phyloP scores from a whole-genome alignment of 345 rosid species.

The Stellera chamaejasme region DNA sequence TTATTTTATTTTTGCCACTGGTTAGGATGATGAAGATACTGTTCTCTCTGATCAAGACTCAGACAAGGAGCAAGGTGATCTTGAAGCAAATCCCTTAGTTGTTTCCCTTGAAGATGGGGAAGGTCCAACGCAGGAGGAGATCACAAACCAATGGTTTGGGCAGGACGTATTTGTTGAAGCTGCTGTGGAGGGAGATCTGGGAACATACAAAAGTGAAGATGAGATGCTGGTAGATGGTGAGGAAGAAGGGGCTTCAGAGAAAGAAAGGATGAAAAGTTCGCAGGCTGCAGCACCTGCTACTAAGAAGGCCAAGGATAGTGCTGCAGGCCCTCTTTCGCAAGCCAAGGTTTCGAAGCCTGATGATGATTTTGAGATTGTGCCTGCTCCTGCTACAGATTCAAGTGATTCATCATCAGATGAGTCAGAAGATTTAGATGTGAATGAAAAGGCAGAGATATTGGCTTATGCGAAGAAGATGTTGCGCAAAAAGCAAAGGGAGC shows the following conservation, averaged over 20 bases:
- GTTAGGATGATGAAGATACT: slow-evolving; percentile 43
- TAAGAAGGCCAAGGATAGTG: slow-evolving; percentile 29
- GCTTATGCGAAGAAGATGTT: slow-evolving; percentile 91
- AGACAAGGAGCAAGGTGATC: slow-evolving; percentile 46
- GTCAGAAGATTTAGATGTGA: slow-evolving; percentile 44
- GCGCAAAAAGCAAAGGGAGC: slow-evolving; percentile 79
- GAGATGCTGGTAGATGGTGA: slow-evolving; percentile 33
- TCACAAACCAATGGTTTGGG: slow-evolving; percentile 72
- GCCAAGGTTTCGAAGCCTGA: slow-evolving; percentile 25
- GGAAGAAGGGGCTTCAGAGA: slow-evolving; percentile 16
- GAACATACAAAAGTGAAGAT: slow-evolving; percentile 37
- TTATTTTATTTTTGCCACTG: slow-evolving; percentile 2
- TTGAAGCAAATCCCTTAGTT: slow-evolving; percentile 78
- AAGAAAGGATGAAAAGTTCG: slow-evolving; percentile 26
- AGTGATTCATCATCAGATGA: slow-evolving; percentile 77
- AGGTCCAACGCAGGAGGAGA: slow-evolving; percentile 56
- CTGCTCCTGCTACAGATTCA: slow-evolving; percentile 68
- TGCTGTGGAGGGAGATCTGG: slow-evolving; percentile 68
- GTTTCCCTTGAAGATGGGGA: slow-evolving; percentile 61
- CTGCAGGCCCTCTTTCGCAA: slow-evolving; percentile 8
- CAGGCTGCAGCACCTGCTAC: slow-evolving; percentile 15
- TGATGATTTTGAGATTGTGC: slow-evolving; percentile 79
- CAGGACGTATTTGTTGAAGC: slow-evolving; percentile 85
- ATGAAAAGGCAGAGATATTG: slow-evolving; percentile 77
- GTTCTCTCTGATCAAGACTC: slow-evolving; percentile 55